Evolutionary conservation across 805 yeast species (phyloP), one percentile per base, ranked within the genome.

Genomic region (Candida palmyrensis): DNA sequence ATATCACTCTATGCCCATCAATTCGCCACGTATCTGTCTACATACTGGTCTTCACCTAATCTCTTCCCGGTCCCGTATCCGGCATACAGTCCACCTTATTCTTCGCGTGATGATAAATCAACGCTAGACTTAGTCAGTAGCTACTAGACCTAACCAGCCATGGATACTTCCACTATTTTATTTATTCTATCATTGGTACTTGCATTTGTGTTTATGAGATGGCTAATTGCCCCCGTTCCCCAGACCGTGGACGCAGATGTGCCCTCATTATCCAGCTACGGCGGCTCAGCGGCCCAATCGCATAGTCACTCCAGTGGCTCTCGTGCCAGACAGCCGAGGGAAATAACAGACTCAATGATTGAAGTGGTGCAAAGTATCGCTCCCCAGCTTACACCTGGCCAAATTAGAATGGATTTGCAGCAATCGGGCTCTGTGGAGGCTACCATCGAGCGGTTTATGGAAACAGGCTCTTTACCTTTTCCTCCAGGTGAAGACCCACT

Each of bases 311-410:
- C 33, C 29, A 35, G 38, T 34, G 38, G 41, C 27, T 33, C 41
- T 27, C 28, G 34, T 29, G 27, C 29, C 29, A 22, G 34, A 37
- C 25, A 10, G n/a, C 62, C 70, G 29, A 70, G 84, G 37, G 61
- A 54, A 10, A 79, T 82, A 15, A 77, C 81, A 3, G 66, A 64
- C 4, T 75, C 73, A 37, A 90, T 90, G 97, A 68, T 90, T 27
- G 92, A 82, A 42, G 79, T 84, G 0, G 96, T 90, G 2, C 83
- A 78, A 45, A 77, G 87, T 26, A 66, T 90, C 35, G 95, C 88
- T 0, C 96, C 97, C 3, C 66, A 67, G 14, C 60, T 85, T 20
- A 67, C 83, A 1, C 70, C 59, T 3, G 83, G 73, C 6, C 94
- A 84, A 51, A 86, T 92, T 40, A 67, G 79, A 40, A 66, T 68